Evolutionary conservation across 495 filamentous ascomycete species (phyloP).

Genomic region (Podospora pseudocomata): DNA sequence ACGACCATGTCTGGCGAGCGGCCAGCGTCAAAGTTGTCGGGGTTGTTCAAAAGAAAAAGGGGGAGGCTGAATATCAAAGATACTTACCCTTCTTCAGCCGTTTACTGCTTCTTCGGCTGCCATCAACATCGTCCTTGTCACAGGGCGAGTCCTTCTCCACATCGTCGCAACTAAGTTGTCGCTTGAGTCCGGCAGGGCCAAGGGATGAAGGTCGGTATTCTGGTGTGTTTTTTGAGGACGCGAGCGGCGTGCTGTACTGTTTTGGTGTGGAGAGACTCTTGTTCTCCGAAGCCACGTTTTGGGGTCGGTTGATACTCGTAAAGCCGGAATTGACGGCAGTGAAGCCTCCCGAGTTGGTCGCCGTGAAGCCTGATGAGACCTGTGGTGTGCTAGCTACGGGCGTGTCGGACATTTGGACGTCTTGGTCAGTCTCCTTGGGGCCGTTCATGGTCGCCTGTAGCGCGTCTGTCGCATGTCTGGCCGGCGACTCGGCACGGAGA

Average conservation of each 20-base stretch:
- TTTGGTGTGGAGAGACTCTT: conserved; percentile 44
- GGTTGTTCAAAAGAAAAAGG: neutral
- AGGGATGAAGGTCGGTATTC: conserved; percentile 54
- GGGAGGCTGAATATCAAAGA: neutral
- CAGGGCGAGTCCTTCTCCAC: conserved; percentile 55
- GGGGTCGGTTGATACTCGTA: conserved; percentile 65
- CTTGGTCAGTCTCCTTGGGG: conserved; percentile 43
- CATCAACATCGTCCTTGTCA: conserved; percentile 65
- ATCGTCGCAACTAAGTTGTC: conserved; percentile 76
- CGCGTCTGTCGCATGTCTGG: conserved; percentile 63
- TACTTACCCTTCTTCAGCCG: conserved; percentile 83
- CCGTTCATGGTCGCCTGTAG: conserved; percentile 62
- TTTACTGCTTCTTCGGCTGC: conserved; percentile 78
- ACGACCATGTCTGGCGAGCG: neutral
- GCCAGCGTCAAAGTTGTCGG: neutral
- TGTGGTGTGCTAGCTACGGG: conserved; percentile 41
- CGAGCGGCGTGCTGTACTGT: conserved; percentile 49
- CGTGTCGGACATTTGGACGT: conserved; percentile 55
- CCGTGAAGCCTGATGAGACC: conserved; percentile 65
- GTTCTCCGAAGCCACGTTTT: conserved; percentile 29
- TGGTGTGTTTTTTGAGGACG: conserved; percentile 55
- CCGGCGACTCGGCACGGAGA: conserved; percentile 64
- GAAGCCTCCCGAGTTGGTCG: conserved; percentile 55
- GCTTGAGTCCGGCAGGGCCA: conserved; percentile 62
- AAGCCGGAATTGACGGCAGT: conserved; percentile 60